Base-by-base conservation (phyloP, 176 grass and related monocot genomes). In the Coix lacrymajobi region DNA sequence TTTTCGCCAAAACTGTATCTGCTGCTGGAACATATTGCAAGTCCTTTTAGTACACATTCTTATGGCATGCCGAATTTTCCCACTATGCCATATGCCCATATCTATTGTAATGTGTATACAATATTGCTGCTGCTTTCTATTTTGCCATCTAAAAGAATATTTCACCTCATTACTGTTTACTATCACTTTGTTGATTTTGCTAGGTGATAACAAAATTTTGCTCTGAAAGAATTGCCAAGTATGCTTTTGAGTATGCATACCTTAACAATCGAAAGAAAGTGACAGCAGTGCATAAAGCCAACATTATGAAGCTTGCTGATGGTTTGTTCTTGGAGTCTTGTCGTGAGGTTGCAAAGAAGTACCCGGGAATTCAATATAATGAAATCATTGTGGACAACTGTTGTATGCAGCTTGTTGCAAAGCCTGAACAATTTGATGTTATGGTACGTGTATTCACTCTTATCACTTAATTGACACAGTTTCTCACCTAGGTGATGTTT, bases 301-400 rank as follows among this genome's bases (percentile, higher is more conserved):
- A 99, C 78, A 99, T 99, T 62, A 99, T 99, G 97, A 99, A 99
- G 82, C 89, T 99, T 75, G 97, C 97, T 65, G 97, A 99, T 90
- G 97, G 97, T 75, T 77, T 99, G 57, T 99, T 99, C 63, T 82
- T 99, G 49, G 97, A 99, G 83, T 99, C 93, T 84, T 99, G 97
- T 39, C 97, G 91, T 41, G 97, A 96, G 83, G 91, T 99, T 66
- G 93, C 97, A 45, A 93, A 90, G 58, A 99, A 96, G 45, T 99
- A 99, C 79, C 93, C 97, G 69, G 89, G 89, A 57, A 99, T 99
- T 80, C 83, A 94, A 26, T 99, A 96, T 79, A 84, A 83, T 66
- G 97, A 99, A 80, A 94, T 99, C 22, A 99, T 99, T 71, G 97
- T 99, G 34, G 97, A 99, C 86, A 99, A 99, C 78, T 99, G 91